Conservation (phyloP, 140 eudicot genomes). For the Ambrosia hybrid region DNA sequence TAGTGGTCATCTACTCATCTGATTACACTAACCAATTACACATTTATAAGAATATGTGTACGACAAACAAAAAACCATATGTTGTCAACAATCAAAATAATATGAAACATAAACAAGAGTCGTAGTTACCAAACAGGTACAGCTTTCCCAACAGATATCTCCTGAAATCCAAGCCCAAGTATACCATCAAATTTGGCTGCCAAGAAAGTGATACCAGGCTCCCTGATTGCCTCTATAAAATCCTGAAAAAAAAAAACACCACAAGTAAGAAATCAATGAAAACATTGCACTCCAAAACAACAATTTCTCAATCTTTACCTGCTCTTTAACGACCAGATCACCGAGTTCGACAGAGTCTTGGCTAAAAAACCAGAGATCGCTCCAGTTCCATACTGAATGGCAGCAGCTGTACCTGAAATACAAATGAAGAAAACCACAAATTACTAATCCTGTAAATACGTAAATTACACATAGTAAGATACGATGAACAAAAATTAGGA, state of each 20-base stretch:
- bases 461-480: background rate
- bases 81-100: slow-evolving; percentile 2
- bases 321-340: slow-evolving; percentile 72
- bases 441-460: background rate
- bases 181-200: slow-evolving; percentile 85
- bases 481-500: background rate
- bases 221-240: slow-evolving; percentile 75
- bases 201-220: slow-evolving; percentile 64
- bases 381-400: slow-evolving; percentile 78
- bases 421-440: slow-evolving; percentile 1
- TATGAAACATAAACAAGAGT: background rate
- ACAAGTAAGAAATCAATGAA: slow-evolving; percentile 2
- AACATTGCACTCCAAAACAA: slow-evolving; percentile 6
- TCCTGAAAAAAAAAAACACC: slow-evolving; percentile 39
- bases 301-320: slow-evolving; percentile 40
- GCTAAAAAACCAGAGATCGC: slow-evolving; percentile 75
- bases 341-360: slow-evolving; percentile 79
- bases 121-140: slow-evolving; percentile 73
- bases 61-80: slow-evolving; percentile 18
- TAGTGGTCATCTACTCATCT: slow-evolving; percentile 2
- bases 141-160: slow-evolving; percentile 63
- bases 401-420: slow-evolving; percentile 58
- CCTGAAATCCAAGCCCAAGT: slow-evolving; percentile 91
- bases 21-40: background rate
- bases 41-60: background rate